Base-by-base conservation (phyloP, 2,329 filamentous ascomycete genomes). In the Blastomyces parvus region DNA sequence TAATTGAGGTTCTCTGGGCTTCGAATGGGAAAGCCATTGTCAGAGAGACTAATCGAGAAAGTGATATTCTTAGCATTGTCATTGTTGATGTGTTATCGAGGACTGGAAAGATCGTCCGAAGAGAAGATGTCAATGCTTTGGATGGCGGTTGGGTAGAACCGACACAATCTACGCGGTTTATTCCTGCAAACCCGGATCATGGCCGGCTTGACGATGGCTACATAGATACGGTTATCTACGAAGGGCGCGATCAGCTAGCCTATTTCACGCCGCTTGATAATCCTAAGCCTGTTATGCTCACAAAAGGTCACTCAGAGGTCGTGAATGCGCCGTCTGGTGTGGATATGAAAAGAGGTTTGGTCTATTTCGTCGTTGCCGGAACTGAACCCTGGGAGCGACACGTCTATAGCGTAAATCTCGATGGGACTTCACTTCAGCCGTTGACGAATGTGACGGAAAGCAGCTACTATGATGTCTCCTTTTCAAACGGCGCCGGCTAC, bases 71-170 rank as follows among this genome's bases (percentile, higher is more conserved):
- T 73, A 91, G 90, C 67, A 86, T 97, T 33, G 86, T 96, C 7
- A 81, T 97, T 6, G 86, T 97, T 62, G 90, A 99, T 72, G 89
- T 94, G 5, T 77, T 80, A 27, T 78, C 82, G 2, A 87, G 91
- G 58, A 86, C 84, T 25, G 92, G 90, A 38, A 89, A 88, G 74
- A 88, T 89, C 0, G 86, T 97, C 58, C 84, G 93, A 66, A 88
- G 86, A 25, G 84, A 90, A 59, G 86, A 99, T 74, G 86, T 97
- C 59, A 84, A 86, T 67, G 82, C 88, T 63, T 81, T 97, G n/a
- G 94, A 99, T 73, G 92, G 92, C 27, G 95, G 94, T 42, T 99
- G 94, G 94, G 93, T 97, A 70, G 94, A 99, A 77, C 90, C 96
- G 52, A 90, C 91, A 0, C 88, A 96, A 70, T 85, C 88, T 52